Conservation (phyloP, 495 filamentous ascomycete genomes). For the Trichoderma orchidacearum region DNA sequence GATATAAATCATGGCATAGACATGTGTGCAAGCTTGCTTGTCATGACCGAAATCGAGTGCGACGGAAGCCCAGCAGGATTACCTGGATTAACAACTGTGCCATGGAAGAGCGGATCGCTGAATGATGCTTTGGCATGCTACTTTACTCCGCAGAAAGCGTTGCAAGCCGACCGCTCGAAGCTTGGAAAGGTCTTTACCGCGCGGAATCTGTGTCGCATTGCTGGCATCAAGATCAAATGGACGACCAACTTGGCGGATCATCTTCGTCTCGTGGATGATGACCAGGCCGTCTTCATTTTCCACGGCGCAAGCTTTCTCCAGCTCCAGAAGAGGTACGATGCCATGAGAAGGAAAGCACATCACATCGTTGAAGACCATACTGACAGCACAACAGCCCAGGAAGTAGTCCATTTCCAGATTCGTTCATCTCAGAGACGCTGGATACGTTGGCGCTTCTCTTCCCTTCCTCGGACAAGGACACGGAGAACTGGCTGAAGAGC, state of each 20-base stretch:
- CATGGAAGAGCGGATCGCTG: background rate
- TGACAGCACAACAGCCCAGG: background rate
- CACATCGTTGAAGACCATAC: background rate
- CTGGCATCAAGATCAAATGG: constrained; percentile 22
- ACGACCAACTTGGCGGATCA: constrained; percentile 34
- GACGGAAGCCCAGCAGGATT: background rate
- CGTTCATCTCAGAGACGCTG: background rate
- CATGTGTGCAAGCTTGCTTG: background rate
- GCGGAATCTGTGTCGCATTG: constrained; percentile 2
- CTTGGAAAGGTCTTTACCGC: background rate
- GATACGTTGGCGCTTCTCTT: background rate
- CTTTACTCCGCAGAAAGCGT: background rate
- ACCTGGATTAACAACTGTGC: background rate
- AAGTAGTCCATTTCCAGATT: background rate
- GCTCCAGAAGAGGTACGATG: background rate
- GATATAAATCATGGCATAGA: background rate
- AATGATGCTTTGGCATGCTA: background rate
- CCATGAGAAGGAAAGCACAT: background rate
- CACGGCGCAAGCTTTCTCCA: constrained; percentile 8
- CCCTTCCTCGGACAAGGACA: background rate
- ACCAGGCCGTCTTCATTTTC: constrained; percentile 26
- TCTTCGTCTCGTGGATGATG: constrained; percentile 23
- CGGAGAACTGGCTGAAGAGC: background rate
- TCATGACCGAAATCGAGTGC: background rate
- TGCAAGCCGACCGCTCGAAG: background rate